phyloP scores from a whole-genome alignment of 768 basidiomycete species.

The Macrolepiota dolichaula region DNA sequence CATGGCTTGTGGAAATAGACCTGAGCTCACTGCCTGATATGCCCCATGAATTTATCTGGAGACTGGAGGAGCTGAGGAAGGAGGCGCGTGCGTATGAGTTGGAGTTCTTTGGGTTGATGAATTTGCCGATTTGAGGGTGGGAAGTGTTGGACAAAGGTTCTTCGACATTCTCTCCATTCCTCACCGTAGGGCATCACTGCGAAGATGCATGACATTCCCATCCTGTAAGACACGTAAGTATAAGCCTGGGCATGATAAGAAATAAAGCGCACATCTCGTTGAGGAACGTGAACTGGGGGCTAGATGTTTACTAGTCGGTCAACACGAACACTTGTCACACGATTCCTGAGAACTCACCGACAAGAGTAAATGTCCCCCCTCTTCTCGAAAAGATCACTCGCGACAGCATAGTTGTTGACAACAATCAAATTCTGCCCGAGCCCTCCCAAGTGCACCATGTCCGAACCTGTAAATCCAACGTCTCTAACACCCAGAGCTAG shows the following conservation, averaged over 20 bases:
- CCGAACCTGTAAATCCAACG: constrained; percentile 22
- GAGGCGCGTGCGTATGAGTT: constrained; percentile 9
- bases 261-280: constrained; percentile 20
- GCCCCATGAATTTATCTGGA: constrained; percentile 34
- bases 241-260: too few species aligned
- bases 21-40: constrained; percentile 34
- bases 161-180: constrained; percentile 37
- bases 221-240: constrained; percentile 21
- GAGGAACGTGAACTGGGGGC: constrained; percentile 26
- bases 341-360: constrained; percentile 20
- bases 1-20: not conserved
- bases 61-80: constrained; percentile 11
- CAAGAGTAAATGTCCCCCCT: constrained; percentile 39
- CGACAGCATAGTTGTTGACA: constrained; percentile 30
- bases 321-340: not conserved
- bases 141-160: constrained; percentile 39
- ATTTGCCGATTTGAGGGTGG: constrained; percentile 25
- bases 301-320: not conserved
- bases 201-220: constrained; percentile 39
- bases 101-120: constrained; percentile 25
- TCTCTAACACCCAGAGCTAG: not conserved
- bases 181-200: constrained; percentile 36
- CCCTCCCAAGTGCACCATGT: constrained; percentile 25
- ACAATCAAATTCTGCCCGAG: constrained; percentile 31
- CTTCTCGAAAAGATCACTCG: constrained; percentile 38